A percentile compares a stretch with the other conserved stretches of the same genome.
phyloP scores from a whole-genome alignment of 495 filamentous ascomycete species.

The Aspergillus steynii region DNA sequence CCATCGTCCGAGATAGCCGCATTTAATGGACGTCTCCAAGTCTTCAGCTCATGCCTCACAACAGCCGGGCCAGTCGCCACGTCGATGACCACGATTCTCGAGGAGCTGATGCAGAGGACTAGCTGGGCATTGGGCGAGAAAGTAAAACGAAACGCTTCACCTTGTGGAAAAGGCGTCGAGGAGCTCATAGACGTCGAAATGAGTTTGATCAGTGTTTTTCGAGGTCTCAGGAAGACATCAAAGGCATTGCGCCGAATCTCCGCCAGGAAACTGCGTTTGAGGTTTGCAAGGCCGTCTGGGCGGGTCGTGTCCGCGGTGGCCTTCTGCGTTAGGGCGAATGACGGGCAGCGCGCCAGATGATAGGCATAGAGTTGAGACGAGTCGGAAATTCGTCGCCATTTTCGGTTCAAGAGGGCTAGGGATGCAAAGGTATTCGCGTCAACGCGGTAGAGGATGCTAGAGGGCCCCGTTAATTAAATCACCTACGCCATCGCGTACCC shows the following conservation, averaged over 20 bases:
- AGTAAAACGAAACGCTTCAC: slow-evolving; percentile 82
- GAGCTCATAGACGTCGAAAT: slow-evolving; percentile 84
- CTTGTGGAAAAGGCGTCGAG: slow-evolving; percentile 74
- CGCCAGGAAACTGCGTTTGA: slow-evolving; percentile 66
- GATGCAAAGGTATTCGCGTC: slow-evolving; percentile 83
- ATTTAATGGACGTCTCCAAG: slow-evolving; percentile 71
- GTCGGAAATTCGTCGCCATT: slow-evolving; percentile 75
- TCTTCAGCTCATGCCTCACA: slow-evolving; percentile 77
- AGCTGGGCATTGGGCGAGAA: slow-evolving; percentile 73
- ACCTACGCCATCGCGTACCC: not conserved
- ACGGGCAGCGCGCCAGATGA: slow-evolving; percentile 71
- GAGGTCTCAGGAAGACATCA: slow-evolving; percentile 72
- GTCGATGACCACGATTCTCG: slow-evolving; percentile 78
- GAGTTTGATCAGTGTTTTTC: slow-evolving; percentile 67
- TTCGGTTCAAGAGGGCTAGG: slow-evolving; percentile 72
- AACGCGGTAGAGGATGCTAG: slow-evolving; percentile 71
- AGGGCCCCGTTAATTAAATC: slow-evolving; percentile 17
- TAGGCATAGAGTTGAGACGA: slow-evolving; percentile 71
- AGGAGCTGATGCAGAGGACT: slow-evolving; percentile 81
- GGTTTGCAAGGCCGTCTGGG: slow-evolving; percentile 54
- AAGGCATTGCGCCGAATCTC: slow-evolving; percentile 80
- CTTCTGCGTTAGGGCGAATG: slow-evolving; percentile 59
- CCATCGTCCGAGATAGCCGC: slow-evolving; percentile 81
- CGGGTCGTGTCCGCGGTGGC: slow-evolving; percentile 40
- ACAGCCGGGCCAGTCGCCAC: slow-evolving; percentile 54